Base-by-base conservation (phyloP, 1,284 basidiomycete genomes). In the Phellopilus nigrolimitatus region DNA sequence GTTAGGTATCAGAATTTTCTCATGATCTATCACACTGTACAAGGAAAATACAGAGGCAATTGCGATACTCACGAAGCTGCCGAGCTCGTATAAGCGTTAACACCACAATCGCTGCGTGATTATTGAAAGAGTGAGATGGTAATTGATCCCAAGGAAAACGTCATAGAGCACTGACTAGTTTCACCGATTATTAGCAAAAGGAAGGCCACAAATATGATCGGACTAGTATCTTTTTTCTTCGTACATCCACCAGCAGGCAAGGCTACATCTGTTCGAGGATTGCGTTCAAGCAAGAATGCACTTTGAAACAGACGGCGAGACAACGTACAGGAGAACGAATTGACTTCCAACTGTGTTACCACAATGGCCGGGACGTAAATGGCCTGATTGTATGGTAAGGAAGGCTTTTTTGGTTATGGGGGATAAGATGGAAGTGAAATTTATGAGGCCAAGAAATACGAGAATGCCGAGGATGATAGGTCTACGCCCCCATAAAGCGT, bases 151-250 rank as follows among this genome's bases (percentile, higher is more conserved):
- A n/a, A 5, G 28, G 17, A 30, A 15, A 27, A 8, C 10, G 3
- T 15, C 0, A 2, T 15, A 24, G 9, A 15, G 37, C 30, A 63
- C 68, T 36, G 43, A 73, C 72, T 62, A 1, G 71, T 73, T 60
- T 74, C 72, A 3, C 63, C 68, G 3, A 69, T 4, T 15, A 69
- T 59, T 4, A 74, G 59, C n/a, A 64, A n/a, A n/a, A n/a, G n/a
- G n/a, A n/a, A n/a, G n/a, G n/a, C n/a, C n/a, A n/a, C n/a, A n/a
- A n/a, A n/a, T 22, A 72, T 68, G 24, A 72, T 62, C 9, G 62
- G 57, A 49, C 66, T 65, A 0, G 71, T 41, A 12, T 15, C 10
- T 17, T 48, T 19, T 13, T 45, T 43, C 31, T 53, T 47, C 24
- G 39, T 24, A 25, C 51, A 53, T n/a, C n/a, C n/a, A 17, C 51